A percentile compares a stretch with the other conserved stretches of the same genome.
phyloP scores from a whole-genome alignment of 2,329 filamentous ascomycete species.

The Sclerotinia spermophila region DNA sequence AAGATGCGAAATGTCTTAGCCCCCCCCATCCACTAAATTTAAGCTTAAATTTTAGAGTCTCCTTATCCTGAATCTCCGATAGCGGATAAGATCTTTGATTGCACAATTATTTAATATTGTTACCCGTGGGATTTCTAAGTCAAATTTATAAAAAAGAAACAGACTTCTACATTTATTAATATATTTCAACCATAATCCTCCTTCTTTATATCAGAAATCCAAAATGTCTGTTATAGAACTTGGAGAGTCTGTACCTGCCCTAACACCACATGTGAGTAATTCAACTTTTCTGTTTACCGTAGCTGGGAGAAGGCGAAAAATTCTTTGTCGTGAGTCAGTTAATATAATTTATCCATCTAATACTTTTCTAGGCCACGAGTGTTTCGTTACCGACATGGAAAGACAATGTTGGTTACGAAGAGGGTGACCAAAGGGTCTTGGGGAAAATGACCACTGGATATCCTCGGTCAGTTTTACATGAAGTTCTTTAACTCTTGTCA shows the following conservation, averaged over 20 bases:
- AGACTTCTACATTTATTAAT: background rate
- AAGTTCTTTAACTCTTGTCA: background rate
- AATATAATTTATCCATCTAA: background rate
- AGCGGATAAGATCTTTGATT: conserved; percentile 19
- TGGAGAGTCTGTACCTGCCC: conserved; percentile 37
- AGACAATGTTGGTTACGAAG: conserved; percentile 88
- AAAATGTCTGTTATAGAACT: conserved; percentile 37
- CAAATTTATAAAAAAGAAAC: background rate
- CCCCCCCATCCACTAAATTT: conserved; percentile 14
- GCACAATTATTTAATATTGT: background rate
- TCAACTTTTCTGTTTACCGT: background rate
- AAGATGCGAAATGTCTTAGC: conserved; percentile 8
- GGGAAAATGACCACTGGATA: conserved; percentile 86
- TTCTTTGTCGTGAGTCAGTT: conserved; percentile 18
- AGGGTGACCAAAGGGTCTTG: conserved; percentile 84
- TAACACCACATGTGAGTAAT: conserved; percentile 38
- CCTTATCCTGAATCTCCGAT: conserved; percentile 20
- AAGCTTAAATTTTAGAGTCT: conserved; percentile 18
- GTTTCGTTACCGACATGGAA: conserved; percentile 94
- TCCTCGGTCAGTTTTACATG: conserved; percentile 57
- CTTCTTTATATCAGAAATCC: background rate
- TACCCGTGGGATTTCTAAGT: background rate
- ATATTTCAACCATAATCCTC: background rate
- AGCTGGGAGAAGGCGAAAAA: background rate
- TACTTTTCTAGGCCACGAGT: conserved; percentile 74